phyloP scores from a whole-genome alignment of 2,329 filamentous ascomycete genomes.

The Talaromyces sp. region DNA sequence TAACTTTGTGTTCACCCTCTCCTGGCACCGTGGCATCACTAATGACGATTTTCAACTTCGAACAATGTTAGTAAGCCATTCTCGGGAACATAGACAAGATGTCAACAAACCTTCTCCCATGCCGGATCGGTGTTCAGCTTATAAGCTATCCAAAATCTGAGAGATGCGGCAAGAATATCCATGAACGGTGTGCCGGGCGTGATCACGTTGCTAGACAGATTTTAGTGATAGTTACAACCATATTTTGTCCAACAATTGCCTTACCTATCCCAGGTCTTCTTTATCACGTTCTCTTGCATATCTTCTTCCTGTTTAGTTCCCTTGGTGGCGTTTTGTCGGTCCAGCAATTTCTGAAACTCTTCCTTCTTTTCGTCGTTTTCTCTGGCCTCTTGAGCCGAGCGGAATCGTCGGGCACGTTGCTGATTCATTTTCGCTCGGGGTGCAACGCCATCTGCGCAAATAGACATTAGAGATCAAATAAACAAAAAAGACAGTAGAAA shows the following conservation, averaged over 20 bases:
- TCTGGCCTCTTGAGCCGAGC: conserved; percentile 86
- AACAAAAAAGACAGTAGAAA: background rate
- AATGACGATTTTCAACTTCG: conserved; percentile 84
- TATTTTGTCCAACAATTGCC: background rate
- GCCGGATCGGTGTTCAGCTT: conserved; percentile 95
- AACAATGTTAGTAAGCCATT: conserved; percentile 17
- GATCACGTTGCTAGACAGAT: conserved; percentile 59
- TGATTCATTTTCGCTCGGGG: conserved; percentile 99
- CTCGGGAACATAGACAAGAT: background rate
- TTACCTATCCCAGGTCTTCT: conserved; percentile 78
- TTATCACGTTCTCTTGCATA: conserved; percentile 55
- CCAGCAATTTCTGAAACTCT: conserved; percentile 78
- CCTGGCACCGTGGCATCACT: conserved; percentile 96
- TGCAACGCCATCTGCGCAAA: conserved; percentile 73
- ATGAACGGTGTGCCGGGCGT: conserved; percentile 98
- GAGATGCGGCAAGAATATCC: conserved; percentile 83
- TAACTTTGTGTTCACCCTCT: conserved; percentile 98
- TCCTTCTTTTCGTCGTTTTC: conserved; percentile 90
- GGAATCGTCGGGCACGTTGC: conserved; percentile 91
- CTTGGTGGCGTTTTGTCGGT: conserved; percentile 63
- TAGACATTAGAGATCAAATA: conserved; percentile 19
- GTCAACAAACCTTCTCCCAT: conserved; percentile 65
- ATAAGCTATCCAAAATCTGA: conserved; percentile 96
- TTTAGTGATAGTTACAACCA: background rate
- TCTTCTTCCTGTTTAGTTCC: conserved; percentile 50